These are phyloP conservation scores for Pythium insidiosum DNA, from an alignment of 352 stramenopile species.

Conservation along the genomic window DNA sequence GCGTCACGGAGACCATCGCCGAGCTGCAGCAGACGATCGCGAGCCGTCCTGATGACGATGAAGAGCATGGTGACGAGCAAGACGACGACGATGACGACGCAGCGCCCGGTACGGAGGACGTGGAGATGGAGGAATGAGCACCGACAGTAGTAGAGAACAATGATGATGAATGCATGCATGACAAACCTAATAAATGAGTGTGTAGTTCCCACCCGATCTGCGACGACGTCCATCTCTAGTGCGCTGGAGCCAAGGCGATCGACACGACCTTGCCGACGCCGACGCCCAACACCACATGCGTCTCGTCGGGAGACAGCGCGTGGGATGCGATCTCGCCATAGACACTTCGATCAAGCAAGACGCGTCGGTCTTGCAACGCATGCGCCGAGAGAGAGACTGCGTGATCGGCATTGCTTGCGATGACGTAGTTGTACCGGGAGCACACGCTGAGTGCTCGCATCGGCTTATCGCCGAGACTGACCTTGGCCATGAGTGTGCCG, in stretches of 20 bases:
- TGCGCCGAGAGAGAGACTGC: slow-evolving; percentile 42
- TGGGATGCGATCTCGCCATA: slow-evolving; percentile 51
- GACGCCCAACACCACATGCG: slow-evolving; percentile 63
- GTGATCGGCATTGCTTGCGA: slow-evolving; percentile 48
- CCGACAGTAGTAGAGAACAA: slow-evolving; percentile 55
- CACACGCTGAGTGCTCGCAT: slow-evolving; percentile 55
- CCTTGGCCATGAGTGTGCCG: slow-evolving; percentile 39
- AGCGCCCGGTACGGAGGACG: slow-evolving; percentile 41
- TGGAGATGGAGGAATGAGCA: slow-evolving; percentile 81
- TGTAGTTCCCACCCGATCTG: too few species aligned
- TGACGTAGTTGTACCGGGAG: slow-evolving; percentile 51
- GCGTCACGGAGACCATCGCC: slow-evolving; percentile 51
- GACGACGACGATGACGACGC: slow-evolving; percentile 24
- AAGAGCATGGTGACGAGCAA: slow-evolving; percentile 43
- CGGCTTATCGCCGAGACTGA: slow-evolving; percentile 18
- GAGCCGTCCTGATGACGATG: slow-evolving; percentile 39
- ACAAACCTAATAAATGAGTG: too few species aligned
- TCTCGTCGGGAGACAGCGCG: slow-evolving; percentile 63
- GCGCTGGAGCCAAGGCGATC: slow-evolving; percentile 24
- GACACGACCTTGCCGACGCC: slow-evolving; percentile 42
- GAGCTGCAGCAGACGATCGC: slow-evolving; percentile 49
- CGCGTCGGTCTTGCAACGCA: slow-evolving; percentile 32
- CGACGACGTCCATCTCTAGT: too few species aligned
- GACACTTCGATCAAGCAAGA: slow-evolving; percentile 37
- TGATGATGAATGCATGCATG: slow-evolving; percentile 31